These are phyloP conservation scores for Penicillium sp. DNA, from an alignment of 2,329 filamentous ascomycete species.

Conservation along the genomic window DNA sequence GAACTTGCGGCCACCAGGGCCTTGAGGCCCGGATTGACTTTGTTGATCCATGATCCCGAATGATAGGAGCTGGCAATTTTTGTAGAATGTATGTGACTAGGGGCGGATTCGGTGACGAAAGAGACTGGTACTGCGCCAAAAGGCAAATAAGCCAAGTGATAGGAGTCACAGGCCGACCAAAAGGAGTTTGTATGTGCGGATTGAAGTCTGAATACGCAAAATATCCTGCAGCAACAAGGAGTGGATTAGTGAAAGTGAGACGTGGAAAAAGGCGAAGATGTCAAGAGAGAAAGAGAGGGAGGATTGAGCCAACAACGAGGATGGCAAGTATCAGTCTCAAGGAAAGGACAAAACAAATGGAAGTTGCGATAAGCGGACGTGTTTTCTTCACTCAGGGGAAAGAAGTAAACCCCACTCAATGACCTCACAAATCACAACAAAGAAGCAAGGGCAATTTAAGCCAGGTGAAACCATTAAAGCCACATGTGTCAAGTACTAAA, in stretches of 20 bases:
- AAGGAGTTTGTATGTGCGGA: constrained; percentile 25
- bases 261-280: constrained; percentile 2
- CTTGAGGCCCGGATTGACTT: constrained; percentile 58
- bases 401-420: constrained; percentile 6
- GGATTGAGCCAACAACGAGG: constrained; percentile 5
- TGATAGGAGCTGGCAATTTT: constrained; percentile 21
- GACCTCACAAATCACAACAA: constrained; percentile 4
- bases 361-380: constrained; percentile 24
- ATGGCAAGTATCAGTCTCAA: constrained; percentile 15
- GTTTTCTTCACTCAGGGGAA: constrained; percentile 6
- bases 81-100: constrained; percentile 20
- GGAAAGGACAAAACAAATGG: constrained; percentile 16
- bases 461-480: not conserved
- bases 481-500: not conserved
- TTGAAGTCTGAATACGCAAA: constrained; percentile 23
- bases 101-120: constrained; percentile 23
- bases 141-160: constrained; percentile 29
- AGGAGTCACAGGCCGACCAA: constrained; percentile 31
- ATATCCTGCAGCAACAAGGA: constrained; percentile 21
- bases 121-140: constrained; percentile 27
- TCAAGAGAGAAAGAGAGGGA: not conserved
- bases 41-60: constrained; percentile 64
- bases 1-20: constrained; percentile 82
- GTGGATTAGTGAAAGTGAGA: constrained; percentile 19
- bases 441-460: not conserved